Evolutionary conservation across 352 stramenopile species (phyloP).

Genomic region (Thalassiosira sp.): DNA sequence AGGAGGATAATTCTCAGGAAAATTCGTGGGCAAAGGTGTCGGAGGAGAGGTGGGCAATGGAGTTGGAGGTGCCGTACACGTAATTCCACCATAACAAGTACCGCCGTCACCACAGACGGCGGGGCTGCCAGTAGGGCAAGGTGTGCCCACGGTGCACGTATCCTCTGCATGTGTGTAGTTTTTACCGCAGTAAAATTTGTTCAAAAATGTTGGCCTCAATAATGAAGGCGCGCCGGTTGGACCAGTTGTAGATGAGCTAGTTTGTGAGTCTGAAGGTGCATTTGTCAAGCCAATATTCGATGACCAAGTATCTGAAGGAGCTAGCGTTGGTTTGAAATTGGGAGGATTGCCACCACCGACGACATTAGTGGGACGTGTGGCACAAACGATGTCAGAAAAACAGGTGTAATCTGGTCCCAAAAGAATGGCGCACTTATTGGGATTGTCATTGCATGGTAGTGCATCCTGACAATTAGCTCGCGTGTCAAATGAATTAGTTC

Average conservation of each 20-base stretch:
- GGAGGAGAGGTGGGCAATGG: constrained; percentile 2
- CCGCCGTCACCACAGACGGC: constrained; percentile 10
- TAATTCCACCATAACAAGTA: constrained; percentile 30
- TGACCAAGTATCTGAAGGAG: neutral
- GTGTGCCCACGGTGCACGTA: constrained; percentile 14
- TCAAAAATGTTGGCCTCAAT: constrained; percentile 18
- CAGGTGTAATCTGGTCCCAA: neutral
- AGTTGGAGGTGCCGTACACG: constrained; percentile 29
- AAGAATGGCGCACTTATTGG: too few relatives aligned
- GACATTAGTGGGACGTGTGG: neutral
- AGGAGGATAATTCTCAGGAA: neutral
- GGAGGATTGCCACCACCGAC: too few relatives aligned
- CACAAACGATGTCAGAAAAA: neutral
- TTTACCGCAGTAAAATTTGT: constrained; percentile 23
- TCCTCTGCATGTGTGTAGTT: constrained; percentile 23
- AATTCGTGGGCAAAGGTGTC: neutral
- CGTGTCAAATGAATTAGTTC: neutral
- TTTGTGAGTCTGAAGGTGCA: neutral
- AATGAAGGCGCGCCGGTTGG: constrained; percentile 15
- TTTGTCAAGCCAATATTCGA: neutral
- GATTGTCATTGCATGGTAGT: neutral
- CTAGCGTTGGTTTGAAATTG: neutral
- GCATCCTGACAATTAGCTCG: neutral
- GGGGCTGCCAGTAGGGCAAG: constrained; percentile 15
- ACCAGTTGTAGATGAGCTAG: neutral